Evolutionary conservation across 2,329 filamentous ascomycete genomes (phyloP).

Genomic region (Trichoderma pleuroti): DNA sequence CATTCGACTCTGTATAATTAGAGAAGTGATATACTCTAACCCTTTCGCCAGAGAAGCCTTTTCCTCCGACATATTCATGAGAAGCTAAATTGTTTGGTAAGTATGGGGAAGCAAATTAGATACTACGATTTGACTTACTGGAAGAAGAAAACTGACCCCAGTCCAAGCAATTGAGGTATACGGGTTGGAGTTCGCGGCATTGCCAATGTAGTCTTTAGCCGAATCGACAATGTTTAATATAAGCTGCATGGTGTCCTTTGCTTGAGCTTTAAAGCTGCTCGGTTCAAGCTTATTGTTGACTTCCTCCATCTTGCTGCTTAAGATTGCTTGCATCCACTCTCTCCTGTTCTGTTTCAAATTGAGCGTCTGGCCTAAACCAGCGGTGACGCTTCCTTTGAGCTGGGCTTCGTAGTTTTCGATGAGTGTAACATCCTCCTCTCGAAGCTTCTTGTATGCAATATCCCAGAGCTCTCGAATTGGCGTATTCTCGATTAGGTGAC

Average conservation of each 20-base stretch:
- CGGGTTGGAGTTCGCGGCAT: neutral
- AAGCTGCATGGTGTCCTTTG: neutral
- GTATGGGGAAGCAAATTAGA: accelerated
- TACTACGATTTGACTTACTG: neutral
- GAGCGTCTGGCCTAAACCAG: neutral
- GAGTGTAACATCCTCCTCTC: neutral
- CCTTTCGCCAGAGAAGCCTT: neutral
- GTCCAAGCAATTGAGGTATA: neutral
- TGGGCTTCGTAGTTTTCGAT: neutral
- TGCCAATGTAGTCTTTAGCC: neutral
- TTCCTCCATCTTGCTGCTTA: neutral
- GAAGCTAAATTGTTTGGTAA: neutral
- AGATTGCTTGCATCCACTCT: neutral
- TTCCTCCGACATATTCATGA: neutral
- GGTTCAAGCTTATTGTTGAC: neutral
- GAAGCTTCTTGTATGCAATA: neutral
- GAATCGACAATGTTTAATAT: neutral
- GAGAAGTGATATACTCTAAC: neutral
- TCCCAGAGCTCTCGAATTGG: neutral
- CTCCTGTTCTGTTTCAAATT: neutral
- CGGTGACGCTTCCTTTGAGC: neutral
- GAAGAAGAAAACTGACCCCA: neutral
- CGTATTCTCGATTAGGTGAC: accelerated
- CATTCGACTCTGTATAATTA: neutral
- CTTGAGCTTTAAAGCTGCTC: neutral